Percentiles rank a stretch among this genome's conserved stretches.
These are phyloP conservation scores for Linum usitatissimum DNA, from an alignment of 345 rosid genomes.

Conservation along the genomic window DNA sequence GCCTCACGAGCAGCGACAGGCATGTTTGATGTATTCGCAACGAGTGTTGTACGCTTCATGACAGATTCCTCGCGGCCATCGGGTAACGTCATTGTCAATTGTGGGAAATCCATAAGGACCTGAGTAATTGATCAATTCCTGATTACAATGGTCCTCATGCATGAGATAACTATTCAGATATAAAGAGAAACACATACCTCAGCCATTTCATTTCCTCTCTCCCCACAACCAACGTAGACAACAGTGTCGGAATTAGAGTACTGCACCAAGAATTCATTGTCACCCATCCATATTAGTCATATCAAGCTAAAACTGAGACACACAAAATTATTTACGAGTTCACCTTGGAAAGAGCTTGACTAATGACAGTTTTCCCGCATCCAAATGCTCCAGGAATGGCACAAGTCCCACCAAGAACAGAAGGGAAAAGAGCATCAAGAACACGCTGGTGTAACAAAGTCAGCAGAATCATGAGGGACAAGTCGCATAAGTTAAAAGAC, in stretches of 20 bases:
- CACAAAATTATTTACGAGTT: conserved; percentile 5
- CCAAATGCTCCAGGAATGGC: conserved; percentile 99
- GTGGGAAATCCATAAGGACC: conserved; percentile 99
- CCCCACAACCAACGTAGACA: conserved; percentile 98
- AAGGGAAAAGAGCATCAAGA: conserved; percentile 98
- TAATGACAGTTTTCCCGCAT: conserved; percentile 99
- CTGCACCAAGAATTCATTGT: conserved; percentile 34
- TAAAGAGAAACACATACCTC: conserved; percentile 43
- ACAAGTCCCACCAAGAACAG: conserved; percentile 99
- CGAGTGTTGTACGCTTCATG: conserved; percentile 99
- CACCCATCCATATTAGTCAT: neutral
- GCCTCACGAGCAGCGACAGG: conserved; percentile 99
- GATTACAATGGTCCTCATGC: conserved; percentile 3
- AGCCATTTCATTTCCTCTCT: conserved; percentile 99
- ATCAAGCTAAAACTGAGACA: neutral
- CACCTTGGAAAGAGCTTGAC: conserved; percentile 99
- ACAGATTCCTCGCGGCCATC: conserved; percentile 99
- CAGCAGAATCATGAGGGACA: conserved; percentile 12
- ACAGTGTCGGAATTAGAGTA: conserved; percentile 97
- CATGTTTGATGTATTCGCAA: conserved; percentile 99
- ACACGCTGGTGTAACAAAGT: conserved; percentile 57
- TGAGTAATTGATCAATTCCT: conserved; percentile 12
- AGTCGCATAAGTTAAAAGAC: neutral
- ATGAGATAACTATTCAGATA: neutral
- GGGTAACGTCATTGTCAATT: conserved; percentile 98